phyloP scores from a whole-genome alignment of 441 rosid genomes.

The Arabidopsis lyrata region DNA sequence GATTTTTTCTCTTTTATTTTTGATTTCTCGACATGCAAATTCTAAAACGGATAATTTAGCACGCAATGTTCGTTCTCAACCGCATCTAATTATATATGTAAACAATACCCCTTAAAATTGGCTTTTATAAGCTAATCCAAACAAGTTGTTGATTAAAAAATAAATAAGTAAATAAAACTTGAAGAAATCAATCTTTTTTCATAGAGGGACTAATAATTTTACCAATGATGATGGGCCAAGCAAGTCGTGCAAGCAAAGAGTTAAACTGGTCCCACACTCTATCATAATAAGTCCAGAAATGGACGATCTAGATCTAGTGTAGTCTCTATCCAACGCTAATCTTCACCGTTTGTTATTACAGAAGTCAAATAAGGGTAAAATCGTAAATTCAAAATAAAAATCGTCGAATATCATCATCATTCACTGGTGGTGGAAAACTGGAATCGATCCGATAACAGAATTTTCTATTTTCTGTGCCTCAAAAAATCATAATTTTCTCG shows the following conservation, averaged over 20 bases:
- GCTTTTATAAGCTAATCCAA: too few species aligned
- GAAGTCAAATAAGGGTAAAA: constrained; percentile 25
- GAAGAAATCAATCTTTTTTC: too few species aligned
- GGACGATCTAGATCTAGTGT: constrained; percentile 11
- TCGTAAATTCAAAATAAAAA: constrained; percentile 3
- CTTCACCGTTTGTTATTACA: not conserved
- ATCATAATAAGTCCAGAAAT: not conserved
- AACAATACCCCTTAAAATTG: too few species aligned
- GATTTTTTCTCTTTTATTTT: too few species aligned
- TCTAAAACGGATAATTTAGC: too few species aligned
- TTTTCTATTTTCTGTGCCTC: constrained; percentile 23
- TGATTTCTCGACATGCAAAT: too few species aligned
- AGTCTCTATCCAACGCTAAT: not conserved
- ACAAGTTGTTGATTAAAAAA: too few species aligned
- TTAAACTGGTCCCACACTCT: constrained; percentile 13
- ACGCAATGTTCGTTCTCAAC: too few species aligned
- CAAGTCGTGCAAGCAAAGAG: constrained; percentile 41
- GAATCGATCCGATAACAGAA: constrained; percentile 41
- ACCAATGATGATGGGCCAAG: constrained; percentile 27
- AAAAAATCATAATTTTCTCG: constrained; percentile 17
- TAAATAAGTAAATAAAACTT: too few species aligned
- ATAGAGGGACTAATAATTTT: not conserved
- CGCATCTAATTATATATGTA: too few species aligned
- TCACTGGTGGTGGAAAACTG: constrained; percentile 24
- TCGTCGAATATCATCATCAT: constrained; percentile 26